Conservation (phyloP, 2,329 filamentous ascomycete genomes). For the Exophiala dermatitidis region DNA sequence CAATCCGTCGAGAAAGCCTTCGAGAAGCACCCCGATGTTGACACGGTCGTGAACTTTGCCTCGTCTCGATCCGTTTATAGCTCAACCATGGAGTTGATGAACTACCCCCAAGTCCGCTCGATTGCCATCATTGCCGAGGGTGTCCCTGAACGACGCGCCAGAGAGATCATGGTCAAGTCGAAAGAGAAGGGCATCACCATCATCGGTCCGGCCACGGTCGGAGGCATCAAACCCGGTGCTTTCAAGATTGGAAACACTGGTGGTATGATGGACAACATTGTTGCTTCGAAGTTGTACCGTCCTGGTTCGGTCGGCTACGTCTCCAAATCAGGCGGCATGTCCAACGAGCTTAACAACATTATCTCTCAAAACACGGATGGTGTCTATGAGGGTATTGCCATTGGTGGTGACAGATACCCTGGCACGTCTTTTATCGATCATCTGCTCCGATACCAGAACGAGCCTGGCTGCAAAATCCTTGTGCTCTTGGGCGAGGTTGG, state of each 20-base stretch:
- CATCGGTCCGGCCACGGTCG: slow-evolving; percentile 94
- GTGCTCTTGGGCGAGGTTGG: slow-evolving; percentile 94
- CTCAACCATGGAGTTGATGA: slow-evolving; percentile 98
- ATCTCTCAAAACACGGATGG: slow-evolving; percentile 92
- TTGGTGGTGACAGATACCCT: slow-evolving; percentile 97
- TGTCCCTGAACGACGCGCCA: slow-evolving; percentile 94
- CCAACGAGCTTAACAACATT: slow-evolving; percentile 99
- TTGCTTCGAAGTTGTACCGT: slow-evolving; percentile 99
- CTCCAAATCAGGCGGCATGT: slow-evolving; percentile 99
- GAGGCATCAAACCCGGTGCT: slow-evolving; percentile 97
- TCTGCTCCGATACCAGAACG: slow-evolving; percentile 89
- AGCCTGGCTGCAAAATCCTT: slow-evolving; percentile 96
- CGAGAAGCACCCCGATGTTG: slow-evolving; percentile 92
- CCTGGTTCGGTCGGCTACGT: slow-evolving; percentile 98
- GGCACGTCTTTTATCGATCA: slow-evolving; percentile 99
- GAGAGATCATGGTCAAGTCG: slow-evolving; percentile 94
- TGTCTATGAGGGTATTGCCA: slow-evolving; percentile 98
- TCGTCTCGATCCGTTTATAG: slow-evolving; percentile 97
- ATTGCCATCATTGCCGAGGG: slow-evolving; percentile 99
- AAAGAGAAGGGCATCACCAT: slow-evolving; percentile 99
- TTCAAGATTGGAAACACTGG: slow-evolving; percentile 99
- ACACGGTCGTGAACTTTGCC: slow-evolving; percentile 98
- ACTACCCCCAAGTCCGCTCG: slow-evolving; percentile 91
- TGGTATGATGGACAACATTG: slow-evolving; percentile 99
- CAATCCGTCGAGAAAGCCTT: slow-evolving; percentile 88